Evolutionary conservation across 164 flowering plant genomes (phyloP), one percentile per base, ranked within the genome.

Genomic region (Vitis rotundifolia): DNA sequence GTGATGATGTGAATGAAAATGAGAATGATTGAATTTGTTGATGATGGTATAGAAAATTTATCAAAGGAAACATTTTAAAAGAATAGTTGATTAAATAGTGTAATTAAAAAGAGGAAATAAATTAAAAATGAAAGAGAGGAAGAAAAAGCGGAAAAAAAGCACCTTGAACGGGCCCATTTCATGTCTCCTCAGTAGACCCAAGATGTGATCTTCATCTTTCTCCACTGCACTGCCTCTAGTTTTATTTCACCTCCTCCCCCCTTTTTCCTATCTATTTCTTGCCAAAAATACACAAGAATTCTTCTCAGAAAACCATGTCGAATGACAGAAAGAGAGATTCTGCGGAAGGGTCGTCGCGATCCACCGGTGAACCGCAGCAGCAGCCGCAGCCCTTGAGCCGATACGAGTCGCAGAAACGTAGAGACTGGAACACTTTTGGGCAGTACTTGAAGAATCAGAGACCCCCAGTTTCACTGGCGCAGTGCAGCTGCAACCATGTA

Each of bases 341-440:
- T 9, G 64, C 63, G 13, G 70, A 68, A 50, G 75, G 75, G 51
- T 79, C 79, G 0, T 74, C 80, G 5, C 73, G 72, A 67, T 72
- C 78, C 52, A n/a, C 19, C 63, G 8, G 12, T 53, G 68, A 31
- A 56, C 62, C 54, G 18, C 68, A 66, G 47, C 81, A 51, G 3
- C 75, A 69, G 6, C 61, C 73, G 29, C 66, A 80, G 11, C 79
- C 83, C 2, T 71, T 79, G 37, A 86, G 89, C 80, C 76, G 89
- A 3, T 86, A 86, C 71, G 89, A 86, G 77, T 80, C 87, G 11
- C 89, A 86, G 67, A 86, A 86, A 62, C 62, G 87, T 5, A 64
- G 89, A n/a, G 89, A 85, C 72, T 85, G 89, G 89, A 85, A 85
- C 81, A 83, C 87, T 18, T 86, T 86, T 52, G 85, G 89, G 6